A percentile compares a stretch with the other conserved stretches of the same genome.
phyloP scores from a whole-genome alignment of 495 filamentous ascomycete species.

The Lasiosphaeriaceae sp. region DNA sequence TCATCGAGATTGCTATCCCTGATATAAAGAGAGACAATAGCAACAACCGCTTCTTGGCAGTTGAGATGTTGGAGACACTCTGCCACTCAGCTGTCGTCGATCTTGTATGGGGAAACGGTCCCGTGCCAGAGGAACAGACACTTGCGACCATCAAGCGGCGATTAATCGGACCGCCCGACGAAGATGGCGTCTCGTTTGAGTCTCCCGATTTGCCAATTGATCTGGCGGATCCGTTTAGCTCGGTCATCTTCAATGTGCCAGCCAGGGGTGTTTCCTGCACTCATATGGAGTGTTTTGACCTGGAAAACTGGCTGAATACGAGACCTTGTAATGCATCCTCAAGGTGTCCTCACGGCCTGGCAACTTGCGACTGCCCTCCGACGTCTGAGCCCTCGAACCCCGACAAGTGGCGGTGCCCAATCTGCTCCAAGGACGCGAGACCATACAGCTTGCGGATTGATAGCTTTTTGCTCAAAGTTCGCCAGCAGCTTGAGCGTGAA shows the following conservation, averaged over 20 bases:
- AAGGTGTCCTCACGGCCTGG: slow-evolving; percentile 23
- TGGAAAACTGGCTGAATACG: slow-evolving; percentile 71
- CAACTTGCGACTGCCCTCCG: slow-evolving; percentile 28
- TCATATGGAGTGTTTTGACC: slow-evolving; percentile 86
- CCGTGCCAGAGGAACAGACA: slow-evolving; percentile 33
- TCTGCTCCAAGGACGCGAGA: slow-evolving; percentile 69
- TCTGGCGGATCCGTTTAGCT: slow-evolving; percentile 72
- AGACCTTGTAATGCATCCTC: slow-evolving; percentile 43
- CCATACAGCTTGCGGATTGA: slow-evolving; percentile 67
- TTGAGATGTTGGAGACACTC: slow-evolving; percentile 58
- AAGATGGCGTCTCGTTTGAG: slow-evolving; percentile 67
- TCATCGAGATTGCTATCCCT: slow-evolving; percentile 52
- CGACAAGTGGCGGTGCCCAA: slow-evolving; percentile 81
- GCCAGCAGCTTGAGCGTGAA: slow-evolving; percentile 39
- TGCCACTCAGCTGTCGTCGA: slow-evolving; percentile 48
- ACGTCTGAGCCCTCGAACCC: slow-evolving; percentile 48
- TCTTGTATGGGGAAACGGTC: slow-evolving; percentile 29
- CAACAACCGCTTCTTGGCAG: slow-evolving; percentile 50
- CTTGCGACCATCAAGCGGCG: slow-evolving; percentile 48
- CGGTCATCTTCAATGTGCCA: slow-evolving; percentile 64
- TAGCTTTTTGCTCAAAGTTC: slow-evolving; percentile 62
- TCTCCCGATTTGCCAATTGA: slow-evolving; percentile 63
- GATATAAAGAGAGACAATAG: slow-evolving; percentile 32
- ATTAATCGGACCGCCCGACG: slow-evolving; percentile 37
- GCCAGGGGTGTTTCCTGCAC: slow-evolving; percentile 56